phyloP scores from a whole-genome alignment of 768 basidiomycete genomes.

The Phanerochaete carnosa region DNA sequence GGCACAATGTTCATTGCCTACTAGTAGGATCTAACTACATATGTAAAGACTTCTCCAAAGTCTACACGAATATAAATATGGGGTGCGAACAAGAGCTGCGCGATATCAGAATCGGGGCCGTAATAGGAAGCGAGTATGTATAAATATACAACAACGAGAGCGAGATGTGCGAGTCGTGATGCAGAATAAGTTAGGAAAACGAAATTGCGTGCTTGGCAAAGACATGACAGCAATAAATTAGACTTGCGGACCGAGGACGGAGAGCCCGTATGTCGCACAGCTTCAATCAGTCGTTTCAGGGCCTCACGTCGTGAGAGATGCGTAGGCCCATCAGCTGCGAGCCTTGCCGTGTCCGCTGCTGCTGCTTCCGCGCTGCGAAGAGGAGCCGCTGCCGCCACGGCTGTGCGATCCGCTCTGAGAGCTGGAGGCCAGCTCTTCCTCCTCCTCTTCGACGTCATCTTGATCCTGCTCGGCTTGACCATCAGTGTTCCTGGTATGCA shows the following conservation, averaged over 20 bases:
- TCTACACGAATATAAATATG: not conserved
- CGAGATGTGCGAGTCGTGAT: not conserved
- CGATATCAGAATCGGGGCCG: not conserved
- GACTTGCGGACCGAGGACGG: not conserved
- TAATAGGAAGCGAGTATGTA: not conserved
- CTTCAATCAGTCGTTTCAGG: not conserved
- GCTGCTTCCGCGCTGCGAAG: conserved; percentile 7
- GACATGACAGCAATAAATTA: conserved; percentile 2
- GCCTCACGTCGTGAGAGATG: not conserved
- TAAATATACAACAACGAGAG: not conserved
- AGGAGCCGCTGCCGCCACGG: conserved; percentile 12
- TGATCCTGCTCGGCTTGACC: conserved; percentile 15
- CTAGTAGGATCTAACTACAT: conserved; percentile 2
- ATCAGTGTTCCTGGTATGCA: conserved; percentile 42
- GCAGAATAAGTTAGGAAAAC: conserved; percentile 2
- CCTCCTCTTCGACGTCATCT: conserved; percentile 41
- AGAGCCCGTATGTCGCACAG: not conserved
- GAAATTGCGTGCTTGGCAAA: not conserved
- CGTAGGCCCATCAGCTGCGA: conserved; percentile 2
- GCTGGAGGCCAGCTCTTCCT: conserved; percentile 18
- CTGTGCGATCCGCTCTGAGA: conserved; percentile 9
- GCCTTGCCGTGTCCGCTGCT: conserved; percentile 3
- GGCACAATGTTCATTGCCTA: not conserved
- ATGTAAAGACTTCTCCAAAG: not conserved
- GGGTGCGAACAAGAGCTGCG: not conserved